Evolutionary conservation across 768 basidiomycete genomes (phyloP).

Genomic region (Boletellus ananas): DNA sequence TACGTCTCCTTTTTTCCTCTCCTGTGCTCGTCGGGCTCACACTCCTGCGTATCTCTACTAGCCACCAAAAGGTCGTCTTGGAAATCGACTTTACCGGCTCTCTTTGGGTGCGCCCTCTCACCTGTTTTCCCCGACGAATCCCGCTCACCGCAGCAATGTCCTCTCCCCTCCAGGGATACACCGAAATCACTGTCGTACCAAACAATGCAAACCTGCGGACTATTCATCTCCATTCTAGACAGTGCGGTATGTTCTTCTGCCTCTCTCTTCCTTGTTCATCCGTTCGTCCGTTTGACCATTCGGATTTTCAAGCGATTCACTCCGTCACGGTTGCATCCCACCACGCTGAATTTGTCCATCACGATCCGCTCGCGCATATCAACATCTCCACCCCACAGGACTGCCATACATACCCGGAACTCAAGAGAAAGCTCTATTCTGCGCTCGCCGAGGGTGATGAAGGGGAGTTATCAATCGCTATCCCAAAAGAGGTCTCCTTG

Average conservation of each 20-base stretch:
- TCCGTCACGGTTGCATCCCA: constrained; percentile 69
- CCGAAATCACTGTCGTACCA: constrained; percentile 87
- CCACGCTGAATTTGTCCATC: constrained; percentile 71
- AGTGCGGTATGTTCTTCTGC: constrained; percentile 62
- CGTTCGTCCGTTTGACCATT: constrained; percentile 18
- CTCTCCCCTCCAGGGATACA: constrained; percentile 65
- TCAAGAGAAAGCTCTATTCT: constrained; percentile 88
- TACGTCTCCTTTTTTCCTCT: constrained; percentile 52
- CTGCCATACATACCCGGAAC: constrained; percentile 85
- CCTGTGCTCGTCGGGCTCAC: constrained; percentile 38
- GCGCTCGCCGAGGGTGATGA: constrained; percentile 90
- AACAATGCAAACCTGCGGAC: constrained; percentile 74
- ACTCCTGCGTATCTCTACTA: constrained; percentile 61
- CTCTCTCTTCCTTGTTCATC: constrained; percentile 10
- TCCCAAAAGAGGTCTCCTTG: constrained; percentile 69
- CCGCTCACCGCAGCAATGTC: constrained; percentile 20
- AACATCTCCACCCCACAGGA: constrained; percentile 67
- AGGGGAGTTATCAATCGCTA: constrained; percentile 88
- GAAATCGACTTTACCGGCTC: constrained; percentile 90
- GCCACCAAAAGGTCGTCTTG: constrained; percentile 93
- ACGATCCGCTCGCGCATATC: constrained; percentile 70
- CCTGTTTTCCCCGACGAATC: constrained; percentile 16
- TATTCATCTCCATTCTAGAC: constrained; percentile 83
- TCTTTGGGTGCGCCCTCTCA: constrained; percentile 61
- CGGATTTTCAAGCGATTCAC: constrained; percentile 53